Evolutionary conservation across 306 rosid genomes (phyloP), one percentile per base, ranked within the genome.

Genomic region (barrel medic (Medicago truncatula)): DNA sequence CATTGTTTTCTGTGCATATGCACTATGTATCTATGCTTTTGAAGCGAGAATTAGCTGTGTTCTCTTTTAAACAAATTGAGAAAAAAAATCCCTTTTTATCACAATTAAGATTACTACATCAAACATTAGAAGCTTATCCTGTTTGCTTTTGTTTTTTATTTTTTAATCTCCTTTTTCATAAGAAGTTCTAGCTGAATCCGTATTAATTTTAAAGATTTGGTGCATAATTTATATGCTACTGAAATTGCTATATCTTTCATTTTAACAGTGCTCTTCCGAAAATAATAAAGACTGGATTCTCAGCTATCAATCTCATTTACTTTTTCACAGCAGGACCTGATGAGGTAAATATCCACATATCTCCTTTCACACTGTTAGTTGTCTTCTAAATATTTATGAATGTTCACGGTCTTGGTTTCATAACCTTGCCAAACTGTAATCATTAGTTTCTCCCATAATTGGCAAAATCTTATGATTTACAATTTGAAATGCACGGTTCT

Each of bases 241-340:
- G 60, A 73, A 72, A 75, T 83, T 63, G 69, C 56, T 47, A 62
- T 77, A 40, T 62, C 69, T 31, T 69, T 82, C 81, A 41, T 74
- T 83, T 69, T 47, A 36, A 71, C 97, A 96, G 99, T 79, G 93
- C 82, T 70, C 98, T 96, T 83, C 71, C 94, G 50, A 96, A 96
- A 94, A 96, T 96, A 76, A 92, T 96, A 80, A 96, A 92, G 93
- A 96, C 91, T 57, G 98, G 99, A 72, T 96, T 96, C 86, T 50
- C 98, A 16, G 91, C 99, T 5, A 96, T 96, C 86, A 96, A 96
- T 88, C 99, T 96, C 83, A 96, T 92, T 74, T 96, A 96, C 94
- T 96, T 96, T 68, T 96, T 96, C 93, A 96, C 99, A 1, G 99
- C 99, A 0, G 98, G 99, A 36, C 97, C 99, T 75, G 99, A 96